These are phyloP conservation scores for Ascobolus immersus DNA, from an alignment of 495 filamentous ascomycete species.

Conservation along the genomic window DNA sequence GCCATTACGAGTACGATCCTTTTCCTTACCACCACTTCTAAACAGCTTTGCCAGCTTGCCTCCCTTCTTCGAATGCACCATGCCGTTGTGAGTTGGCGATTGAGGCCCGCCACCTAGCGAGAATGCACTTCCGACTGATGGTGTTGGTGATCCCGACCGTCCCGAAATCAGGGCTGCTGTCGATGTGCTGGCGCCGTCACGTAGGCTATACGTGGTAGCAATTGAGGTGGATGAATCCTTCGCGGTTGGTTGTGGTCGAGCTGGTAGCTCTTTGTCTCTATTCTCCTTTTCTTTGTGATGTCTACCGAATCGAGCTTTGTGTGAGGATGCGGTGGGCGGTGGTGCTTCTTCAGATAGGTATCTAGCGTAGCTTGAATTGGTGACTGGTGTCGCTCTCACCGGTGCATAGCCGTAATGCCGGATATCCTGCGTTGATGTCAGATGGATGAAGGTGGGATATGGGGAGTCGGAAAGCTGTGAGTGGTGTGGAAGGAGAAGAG, in stretches of 20 bases:
- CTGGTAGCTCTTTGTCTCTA: slow-evolving; percentile 15
- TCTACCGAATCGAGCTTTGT: neutral
- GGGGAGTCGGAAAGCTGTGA: too few relatives aligned
- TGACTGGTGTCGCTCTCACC: slow-evolving; percentile 43
- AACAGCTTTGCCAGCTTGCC: slow-evolving; percentile 5
- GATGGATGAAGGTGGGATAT: too few relatives aligned
- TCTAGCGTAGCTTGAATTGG: slow-evolving; percentile 43
- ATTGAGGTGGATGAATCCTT: slow-evolving; percentile 11
- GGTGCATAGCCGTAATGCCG: slow-evolving; percentile 61
- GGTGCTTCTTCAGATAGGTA: slow-evolving; percentile 20
- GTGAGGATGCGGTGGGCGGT: slow-evolving; percentile 15
- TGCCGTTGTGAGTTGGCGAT: slow-evolving; percentile 14
- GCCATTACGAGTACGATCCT: slow-evolving; percentile 1
- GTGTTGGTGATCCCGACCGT: slow-evolving; percentile 14
- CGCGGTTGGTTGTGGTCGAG: slow-evolving; percentile 9
- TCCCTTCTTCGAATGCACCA: slow-evolving; percentile 6
- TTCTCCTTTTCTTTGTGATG: slow-evolving; percentile 18
- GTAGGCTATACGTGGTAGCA: slow-evolving; percentile 1
- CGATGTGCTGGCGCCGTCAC: slow-evolving; percentile 14
- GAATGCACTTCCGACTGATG: slow-evolving; percentile 14
- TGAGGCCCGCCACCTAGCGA: slow-evolving; percentile 13
- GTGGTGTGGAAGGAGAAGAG: too few relatives aligned
- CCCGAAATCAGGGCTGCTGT: slow-evolving; percentile 11
- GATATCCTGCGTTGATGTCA: slow-evolving; percentile 53
- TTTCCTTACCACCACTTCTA: slow-evolving; percentile 1